Evolutionary conservation across 2,329 filamentous ascomycete genomes (phyloP).

Genomic region (Talaromyces sp.): DNA sequence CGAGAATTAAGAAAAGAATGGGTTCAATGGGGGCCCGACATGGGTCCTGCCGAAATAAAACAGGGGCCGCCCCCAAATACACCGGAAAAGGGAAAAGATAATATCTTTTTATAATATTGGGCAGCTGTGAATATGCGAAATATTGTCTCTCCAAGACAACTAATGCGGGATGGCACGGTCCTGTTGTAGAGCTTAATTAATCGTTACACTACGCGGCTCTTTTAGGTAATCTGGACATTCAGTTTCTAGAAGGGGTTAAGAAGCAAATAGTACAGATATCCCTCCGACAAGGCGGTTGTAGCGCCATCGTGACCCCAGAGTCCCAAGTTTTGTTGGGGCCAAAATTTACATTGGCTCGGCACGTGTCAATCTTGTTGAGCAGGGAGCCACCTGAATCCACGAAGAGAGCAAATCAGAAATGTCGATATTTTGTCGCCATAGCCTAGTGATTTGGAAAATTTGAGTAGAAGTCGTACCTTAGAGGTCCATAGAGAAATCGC

Average conservation of each 20-base stretch:
- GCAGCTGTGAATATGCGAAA: no score
- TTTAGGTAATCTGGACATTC: neutral
- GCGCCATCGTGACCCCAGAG: neutral
- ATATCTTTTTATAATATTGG: neutral
- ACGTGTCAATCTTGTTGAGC: neutral
- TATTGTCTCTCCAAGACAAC: neutral
- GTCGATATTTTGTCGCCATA: neutral
- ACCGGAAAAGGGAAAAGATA: neutral
- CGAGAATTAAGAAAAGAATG: neutral
- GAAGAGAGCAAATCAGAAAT: neutral
- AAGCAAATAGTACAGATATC: neutral
- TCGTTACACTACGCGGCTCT: neutral
- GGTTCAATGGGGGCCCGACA: neutral
- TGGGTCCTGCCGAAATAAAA: neutral
- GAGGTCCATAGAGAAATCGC: neutral
- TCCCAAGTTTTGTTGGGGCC: neutral
- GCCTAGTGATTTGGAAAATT: neutral
- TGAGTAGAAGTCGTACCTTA: neutral
- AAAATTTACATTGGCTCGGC: neutral
- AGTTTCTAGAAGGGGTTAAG: neutral
- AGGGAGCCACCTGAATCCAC: neutral
- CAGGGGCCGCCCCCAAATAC: neutral
- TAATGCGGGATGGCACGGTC: neutral
- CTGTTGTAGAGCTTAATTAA: neutral
- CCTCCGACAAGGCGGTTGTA: neutral